phyloP scores from a whole-genome alignment of 441 rosid species.

The Raphanus hybrid region DNA sequence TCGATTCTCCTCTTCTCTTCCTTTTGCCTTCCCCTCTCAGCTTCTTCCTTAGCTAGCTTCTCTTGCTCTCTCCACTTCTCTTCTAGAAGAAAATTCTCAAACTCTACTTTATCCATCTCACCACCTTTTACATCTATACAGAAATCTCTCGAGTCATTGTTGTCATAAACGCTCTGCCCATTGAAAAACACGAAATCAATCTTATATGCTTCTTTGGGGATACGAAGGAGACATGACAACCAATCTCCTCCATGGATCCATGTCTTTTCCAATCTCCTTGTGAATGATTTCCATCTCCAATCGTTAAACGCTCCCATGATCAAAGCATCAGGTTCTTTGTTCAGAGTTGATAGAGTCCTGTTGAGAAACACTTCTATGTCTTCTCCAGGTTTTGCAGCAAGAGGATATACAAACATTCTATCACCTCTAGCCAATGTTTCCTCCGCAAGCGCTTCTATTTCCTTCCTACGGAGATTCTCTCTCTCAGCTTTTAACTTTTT shows the following conservation, averaged over 20 bases:
- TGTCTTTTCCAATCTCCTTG: conserved; percentile 67
- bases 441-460: conserved; percentile 62
- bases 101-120: conserved; percentile 71
- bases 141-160: conserved; percentile 75
- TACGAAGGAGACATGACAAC: conserved; percentile 86
- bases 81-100: conserved; percentile 88
- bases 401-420: conserved; percentile 79
- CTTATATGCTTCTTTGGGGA: conserved; percentile 90
- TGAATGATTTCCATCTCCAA: conserved; percentile 94
- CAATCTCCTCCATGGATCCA: conserved; percentile 75
- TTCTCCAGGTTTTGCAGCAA: conserved; percentile 59
- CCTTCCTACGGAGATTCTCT: conserved; percentile 51
- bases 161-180: conserved; percentile 77
- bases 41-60: conserved; percentile 79
- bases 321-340: conserved; percentile 65
- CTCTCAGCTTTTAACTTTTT: conserved; percentile 52
- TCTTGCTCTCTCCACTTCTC: conserved; percentile 80
- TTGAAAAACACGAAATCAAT: conserved; percentile 91
- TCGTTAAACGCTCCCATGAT: conserved; percentile 94
- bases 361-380: conserved; percentile 80
- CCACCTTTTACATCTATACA: conserved; percentile 70
- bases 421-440: conserved; percentile 56
- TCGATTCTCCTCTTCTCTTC: conserved; percentile 79
- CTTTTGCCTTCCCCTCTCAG: conserved; percentile 72
- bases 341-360: conserved; percentile 64